Evolutionary conservation across 352 stramenopile species (phyloP).

Genomic region (Globisporangium sylvaticum): DNA sequence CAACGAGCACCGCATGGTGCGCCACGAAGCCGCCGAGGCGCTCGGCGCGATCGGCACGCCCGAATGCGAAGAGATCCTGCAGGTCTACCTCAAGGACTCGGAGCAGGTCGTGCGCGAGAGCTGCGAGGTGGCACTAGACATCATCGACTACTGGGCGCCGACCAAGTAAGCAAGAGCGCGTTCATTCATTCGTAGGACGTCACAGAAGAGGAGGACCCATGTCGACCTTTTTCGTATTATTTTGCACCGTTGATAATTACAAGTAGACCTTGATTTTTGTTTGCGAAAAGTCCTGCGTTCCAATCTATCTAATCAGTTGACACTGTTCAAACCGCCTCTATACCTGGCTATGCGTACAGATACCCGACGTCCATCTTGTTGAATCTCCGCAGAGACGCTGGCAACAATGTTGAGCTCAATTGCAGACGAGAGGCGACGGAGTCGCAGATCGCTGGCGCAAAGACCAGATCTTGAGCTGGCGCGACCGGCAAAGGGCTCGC

Average conservation of each 20-base stretch:
- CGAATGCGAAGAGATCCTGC: conserved; percentile 90
- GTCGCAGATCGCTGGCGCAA: conserved; percentile 28
- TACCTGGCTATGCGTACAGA: conserved; percentile 31
- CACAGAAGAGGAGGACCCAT: background rate
- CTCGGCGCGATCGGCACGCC: conserved; percentile 93
- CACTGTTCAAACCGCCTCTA: background rate
- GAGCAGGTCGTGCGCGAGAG: conserved; percentile 93
- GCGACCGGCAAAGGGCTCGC: conserved; percentile 1
- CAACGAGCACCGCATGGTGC: conserved; percentile 95
- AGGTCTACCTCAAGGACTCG: conserved; percentile 56
- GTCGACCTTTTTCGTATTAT: conserved; percentile 2
- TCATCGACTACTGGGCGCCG: conserved; percentile 94
- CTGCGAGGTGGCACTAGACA: conserved; percentile 95
- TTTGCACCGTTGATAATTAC: conserved; percentile 4
- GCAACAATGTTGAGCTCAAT: conserved; percentile 42
- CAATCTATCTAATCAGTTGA: background rate
- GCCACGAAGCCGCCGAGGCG: conserved; percentile 96
- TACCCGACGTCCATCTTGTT: conserved; percentile 59
- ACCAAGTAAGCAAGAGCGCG: conserved; percentile 30
- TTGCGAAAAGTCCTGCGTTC: background rate
- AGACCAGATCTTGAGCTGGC: conserved; percentile 29
- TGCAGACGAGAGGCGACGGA: conserved; percentile 36
- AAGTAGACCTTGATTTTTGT: background rate
- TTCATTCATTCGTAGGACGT: background rate
- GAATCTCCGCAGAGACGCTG: conserved; percentile 44